phyloP scores from a whole-genome alignment of 129 eudicot genomes.

The Artemisia annua region DNA sequence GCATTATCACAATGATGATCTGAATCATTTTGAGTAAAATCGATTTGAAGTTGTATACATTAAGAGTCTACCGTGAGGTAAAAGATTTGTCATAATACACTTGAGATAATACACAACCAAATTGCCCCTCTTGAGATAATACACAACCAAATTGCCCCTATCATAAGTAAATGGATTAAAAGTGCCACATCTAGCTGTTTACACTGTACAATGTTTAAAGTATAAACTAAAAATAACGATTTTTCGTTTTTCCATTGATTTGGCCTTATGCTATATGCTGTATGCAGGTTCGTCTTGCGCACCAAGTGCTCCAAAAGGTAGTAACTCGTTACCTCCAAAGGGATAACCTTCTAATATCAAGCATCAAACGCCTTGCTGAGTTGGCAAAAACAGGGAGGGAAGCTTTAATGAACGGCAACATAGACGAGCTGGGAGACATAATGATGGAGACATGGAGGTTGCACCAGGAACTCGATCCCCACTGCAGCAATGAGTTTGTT shows the following conservation, averaged over 20 bases:
- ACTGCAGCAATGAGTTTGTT: slow-evolving; percentile 83
- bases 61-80: too few relatives aligned
- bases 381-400: slow-evolving; percentile 94
- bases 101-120: too few relatives aligned
- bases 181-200: background rate
- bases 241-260: background rate
- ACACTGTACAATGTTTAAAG: background rate
- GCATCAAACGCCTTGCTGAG: slow-evolving; percentile 93
- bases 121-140: too few relatives aligned
- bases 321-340: slow-evolving; percentile 86
- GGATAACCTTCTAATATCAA: slow-evolving; percentile 83
- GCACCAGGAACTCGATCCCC: slow-evolving; percentile 97
- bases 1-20: background rate
- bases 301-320: slow-evolving; percentile 87
- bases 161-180: background rate
- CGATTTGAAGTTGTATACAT: too few relatives aligned
- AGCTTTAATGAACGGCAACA: slow-evolving; percentile 84
- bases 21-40: too few relatives aligned
- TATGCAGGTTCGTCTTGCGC: slow-evolving; percentile 90
- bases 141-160: too few relatives aligned
- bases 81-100: too few relatives aligned
- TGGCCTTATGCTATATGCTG: background rate
- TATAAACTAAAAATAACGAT: background rate
- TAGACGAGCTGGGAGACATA: slow-evolving; percentile 72
- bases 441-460: slow-evolving; percentile 96